Conservation (phyloP, 2,329 filamentous ascomycete genomes). For the Claviceps spartinae region DNA sequence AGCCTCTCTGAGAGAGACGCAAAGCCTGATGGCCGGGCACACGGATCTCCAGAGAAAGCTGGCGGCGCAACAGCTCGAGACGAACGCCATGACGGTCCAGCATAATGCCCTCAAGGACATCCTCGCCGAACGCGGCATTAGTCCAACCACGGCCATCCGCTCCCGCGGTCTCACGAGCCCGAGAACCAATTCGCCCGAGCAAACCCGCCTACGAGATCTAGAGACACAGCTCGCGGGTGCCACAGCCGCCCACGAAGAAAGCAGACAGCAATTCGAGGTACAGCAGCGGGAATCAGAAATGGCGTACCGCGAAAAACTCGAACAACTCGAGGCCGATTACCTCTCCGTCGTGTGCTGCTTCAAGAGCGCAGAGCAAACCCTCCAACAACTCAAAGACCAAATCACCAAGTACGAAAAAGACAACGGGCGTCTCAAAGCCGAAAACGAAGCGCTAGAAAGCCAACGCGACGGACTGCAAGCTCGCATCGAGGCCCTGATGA, state of each 20-base stretch:
- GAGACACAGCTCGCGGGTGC: constrained; percentile 76
- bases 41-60: constrained; percentile 71
- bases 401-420: constrained; percentile 82
- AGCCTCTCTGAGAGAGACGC: constrained; percentile 66
- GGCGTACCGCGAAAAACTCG: constrained; percentile 81
- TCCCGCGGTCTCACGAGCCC: constrained; percentile 57
- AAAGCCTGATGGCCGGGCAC: constrained; percentile 68
- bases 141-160: constrained; percentile 56
- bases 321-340: constrained; percentile 92
- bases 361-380: constrained; percentile 97
- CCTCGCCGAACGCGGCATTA: constrained; percentile 76
- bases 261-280: constrained; percentile 60
- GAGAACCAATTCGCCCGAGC: constrained; percentile 66
- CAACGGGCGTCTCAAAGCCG: constrained; percentile 68
- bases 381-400: constrained; percentile 96
- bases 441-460: constrained; percentile 62
- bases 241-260: constrained; percentile 71
- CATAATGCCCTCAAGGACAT: constrained; percentile 90
- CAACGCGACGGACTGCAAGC: constrained; percentile 56
- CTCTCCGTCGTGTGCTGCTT: constrained; percentile 97
- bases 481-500: constrained; percentile 56
- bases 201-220: constrained; percentile 65
- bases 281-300: constrained; percentile 79
- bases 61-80: constrained; percentile 76
- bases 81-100: constrained; percentile 86